These are phyloP conservation scores for Vigna unguiculata DNA, from an alignment of 306 rosid genomes.

Conservation along the genomic window DNA sequence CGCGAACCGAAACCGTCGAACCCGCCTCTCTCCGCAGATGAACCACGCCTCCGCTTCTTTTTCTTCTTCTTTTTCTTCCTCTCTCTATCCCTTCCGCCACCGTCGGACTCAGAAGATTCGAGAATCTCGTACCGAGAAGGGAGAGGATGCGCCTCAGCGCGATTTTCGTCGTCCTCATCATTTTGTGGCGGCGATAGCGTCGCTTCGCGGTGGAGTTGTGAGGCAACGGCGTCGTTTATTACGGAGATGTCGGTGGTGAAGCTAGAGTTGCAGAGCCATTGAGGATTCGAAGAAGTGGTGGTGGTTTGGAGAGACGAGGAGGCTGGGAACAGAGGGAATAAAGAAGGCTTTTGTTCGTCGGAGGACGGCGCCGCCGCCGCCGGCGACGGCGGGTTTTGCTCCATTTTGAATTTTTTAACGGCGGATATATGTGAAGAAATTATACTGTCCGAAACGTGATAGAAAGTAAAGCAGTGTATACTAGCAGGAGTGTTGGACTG, in stretches of 20 bases:
- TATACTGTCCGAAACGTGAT: neutral
- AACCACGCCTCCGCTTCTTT: conserved; percentile 64
- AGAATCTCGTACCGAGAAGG: conserved; percentile 65
- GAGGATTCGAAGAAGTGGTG: conserved; percentile 48
- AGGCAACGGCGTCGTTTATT: conserved; percentile 49
- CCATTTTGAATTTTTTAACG: conserved; percentile 51
- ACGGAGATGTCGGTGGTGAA: conserved; percentile 73
- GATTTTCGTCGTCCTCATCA: conserved; percentile 41
- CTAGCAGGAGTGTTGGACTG: neutral
- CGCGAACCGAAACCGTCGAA: conserved; percentile 62
- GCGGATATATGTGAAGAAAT: neutral
- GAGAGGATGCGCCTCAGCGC: conserved; percentile 28
- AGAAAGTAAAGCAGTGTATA: neutral
- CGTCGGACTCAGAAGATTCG: conserved; percentile 75
- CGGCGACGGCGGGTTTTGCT: conserved; percentile 41
- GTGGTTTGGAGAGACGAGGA: conserved; percentile 44
- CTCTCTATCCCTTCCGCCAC: conserved; percentile 43
- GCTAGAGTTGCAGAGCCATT: conserved; percentile 85
- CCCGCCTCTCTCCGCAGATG: conserved; percentile 53
- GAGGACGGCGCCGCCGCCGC: neutral
- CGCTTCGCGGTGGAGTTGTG: conserved; percentile 30
- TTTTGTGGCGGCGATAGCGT: conserved; percentile 34
- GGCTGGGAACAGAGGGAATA: conserved; percentile 62
- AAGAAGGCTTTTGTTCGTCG: conserved; percentile 48
- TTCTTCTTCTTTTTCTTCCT: conserved; percentile 47